Conservation (phyloP, 768 basidiomycete genomes). For the Tylopilus sp. region DNA sequence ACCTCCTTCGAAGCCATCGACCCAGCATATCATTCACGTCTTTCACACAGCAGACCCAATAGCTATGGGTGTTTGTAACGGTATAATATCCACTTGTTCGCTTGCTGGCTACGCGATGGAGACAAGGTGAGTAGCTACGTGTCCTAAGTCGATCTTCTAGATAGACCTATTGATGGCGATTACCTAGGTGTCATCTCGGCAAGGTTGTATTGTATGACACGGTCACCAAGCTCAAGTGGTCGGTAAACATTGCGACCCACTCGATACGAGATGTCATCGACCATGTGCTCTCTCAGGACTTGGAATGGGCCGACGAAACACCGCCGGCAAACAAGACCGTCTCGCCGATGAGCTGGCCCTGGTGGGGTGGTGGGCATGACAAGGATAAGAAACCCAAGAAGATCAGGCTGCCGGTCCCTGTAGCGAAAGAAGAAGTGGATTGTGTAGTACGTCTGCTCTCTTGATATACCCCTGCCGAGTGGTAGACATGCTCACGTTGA, state of each 20-base stretch:
- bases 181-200: slow-evolving; percentile 79
- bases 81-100: slow-evolving; percentile 72
- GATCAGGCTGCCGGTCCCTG: slow-evolving; percentile 41
- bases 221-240: slow-evolving; percentile 76
- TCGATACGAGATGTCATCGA: slow-evolving; percentile 69
- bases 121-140: slow-evolving; percentile 39
- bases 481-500: background rate
- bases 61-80: slow-evolving; percentile 80
- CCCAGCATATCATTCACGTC: slow-evolving; percentile 78
- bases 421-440: slow-evolving; percentile 50
- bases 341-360: slow-evolving; percentile 17
- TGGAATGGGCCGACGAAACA: slow-evolving; percentile 46
- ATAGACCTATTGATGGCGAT: background rate
- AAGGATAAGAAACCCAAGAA: slow-evolving; percentile 18
- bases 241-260: slow-evolving; percentile 70
- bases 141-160: background rate
- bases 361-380: slow-evolving; percentile 32
- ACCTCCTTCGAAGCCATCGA: slow-evolving; percentile 49
- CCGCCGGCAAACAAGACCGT: slow-evolving; percentile 2
- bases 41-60: slow-evolving; percentile 96
- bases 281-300: slow-evolving; percentile 49
- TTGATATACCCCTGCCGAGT: too few relatives aligned
- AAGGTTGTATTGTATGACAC: slow-evolving; percentile 83
- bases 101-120: slow-evolving; percentile 87
- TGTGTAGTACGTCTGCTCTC: slow-evolving; percentile 51